Evolutionary conservation across 2,329 filamentous ascomycete genomes (phyloP), one percentile per base, ranked within the genome.

Genomic region (Coniochaeta prunicola): DNA sequence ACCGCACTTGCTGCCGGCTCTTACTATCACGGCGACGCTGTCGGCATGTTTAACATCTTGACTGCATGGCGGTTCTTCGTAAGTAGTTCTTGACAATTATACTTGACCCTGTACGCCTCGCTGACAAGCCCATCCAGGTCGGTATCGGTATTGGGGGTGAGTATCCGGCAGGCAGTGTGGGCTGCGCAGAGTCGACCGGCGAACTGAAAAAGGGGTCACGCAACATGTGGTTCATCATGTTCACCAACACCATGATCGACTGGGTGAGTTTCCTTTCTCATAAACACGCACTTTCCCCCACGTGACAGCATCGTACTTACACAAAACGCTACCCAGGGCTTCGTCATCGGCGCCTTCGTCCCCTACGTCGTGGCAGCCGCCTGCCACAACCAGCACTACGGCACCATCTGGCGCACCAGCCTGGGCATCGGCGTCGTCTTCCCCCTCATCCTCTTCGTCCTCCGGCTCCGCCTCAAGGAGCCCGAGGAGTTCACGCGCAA

Each of bases 221-320:
- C n/a, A 93, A 97, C 69, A 81, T 89, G 40, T 96, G 91, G 91
- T 97, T 92, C 69, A 90, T 93, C 66, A 79, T 96, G 63, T 96
- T 94, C 72, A 96, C 90, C 53, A 96, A 96, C 72, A 85, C 89
- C 26, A 89, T 92, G 78, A 96, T 96, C 61, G 90, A 96, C 69
- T 83, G 74, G 68, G 64, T 64, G 13, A 34, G 61, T 61, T 30
- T 26, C 13, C 45, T 33, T 4, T 2, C 13, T 55, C 26, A 4
- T 2, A n/a, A 36, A 12, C 17, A 3, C 30, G 3, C n/a, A 7
- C 15, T 5, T 4, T 36, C 9, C 24, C 15, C 9, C 48, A 17
- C 48, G 21, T 26, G 15, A 3, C n/a, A 40, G 5, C 10, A 9
- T 28, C 45, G 36, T 19, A 34, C 45, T 50, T 4, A 50, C 42